A percentile compares a stretch with the other conserved stretches of the same genome.
Evolutionary conservation across 2,329 filamentous ascomycete genomes (phyloP).

Genomic region (Hypoxylon sp.): DNA sequence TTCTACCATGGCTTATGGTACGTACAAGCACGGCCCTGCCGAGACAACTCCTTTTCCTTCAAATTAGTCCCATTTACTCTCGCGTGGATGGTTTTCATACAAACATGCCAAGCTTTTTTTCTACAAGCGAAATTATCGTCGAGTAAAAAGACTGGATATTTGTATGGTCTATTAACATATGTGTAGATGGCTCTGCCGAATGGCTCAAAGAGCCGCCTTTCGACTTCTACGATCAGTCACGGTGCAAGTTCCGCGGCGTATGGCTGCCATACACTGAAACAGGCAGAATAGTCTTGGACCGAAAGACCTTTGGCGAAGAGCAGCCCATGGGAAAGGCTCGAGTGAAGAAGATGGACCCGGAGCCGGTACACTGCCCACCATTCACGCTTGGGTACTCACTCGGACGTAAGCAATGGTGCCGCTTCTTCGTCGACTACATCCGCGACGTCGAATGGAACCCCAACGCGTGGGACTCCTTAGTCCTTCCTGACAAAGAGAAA

Average conservation of each 20-base stretch:
- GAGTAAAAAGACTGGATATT: too few species aligned
- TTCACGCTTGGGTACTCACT: conserved; percentile 50
- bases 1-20: conserved; percentile 45
- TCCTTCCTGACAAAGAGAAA: conserved; percentile 49
- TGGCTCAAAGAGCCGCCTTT: conserved; percentile 47
- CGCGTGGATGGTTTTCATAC: background rate
- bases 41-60: background rate
- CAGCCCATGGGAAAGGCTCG: conserved; percentile 33
- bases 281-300: conserved; percentile 49
- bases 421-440: conserved; percentile 48
- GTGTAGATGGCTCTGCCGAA: conserved; percentile 44
- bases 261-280: conserved; percentile 51
- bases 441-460: conserved; percentile 45
- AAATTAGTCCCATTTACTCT: background rate
- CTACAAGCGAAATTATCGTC: background rate
- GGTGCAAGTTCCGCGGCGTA: conserved; percentile 45
- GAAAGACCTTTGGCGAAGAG: conserved; percentile 51
- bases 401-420: conserved; percentile 47
- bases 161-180: conserved; percentile 6
- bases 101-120: too few species aligned
- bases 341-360: conserved; percentile 36
- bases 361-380: conserved; percentile 49
- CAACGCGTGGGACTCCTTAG: conserved; percentile 47
- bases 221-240: conserved; percentile 40
- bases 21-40: background rate